Evolutionary conservation across 805 yeast species (phyloP), one percentile per base, ranked within the genome.

Genomic region (Yarrowia sp.): DNA sequence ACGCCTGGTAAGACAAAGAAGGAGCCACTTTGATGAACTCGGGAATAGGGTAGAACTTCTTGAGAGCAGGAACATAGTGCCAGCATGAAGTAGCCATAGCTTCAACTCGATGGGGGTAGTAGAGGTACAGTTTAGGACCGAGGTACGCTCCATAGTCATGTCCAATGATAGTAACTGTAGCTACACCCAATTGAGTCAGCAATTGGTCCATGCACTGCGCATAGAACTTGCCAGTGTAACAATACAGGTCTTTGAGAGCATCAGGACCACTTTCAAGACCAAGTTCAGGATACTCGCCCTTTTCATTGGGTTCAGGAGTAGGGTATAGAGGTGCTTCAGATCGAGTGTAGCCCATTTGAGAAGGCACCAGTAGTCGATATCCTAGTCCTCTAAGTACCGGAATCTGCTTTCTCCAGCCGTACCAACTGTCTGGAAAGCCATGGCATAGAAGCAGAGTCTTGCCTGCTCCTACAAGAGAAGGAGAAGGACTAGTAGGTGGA

Each of bases 361-460:
- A 39, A 22, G 64, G 45, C 11, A 53, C 63, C 8, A 62, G 14
- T 5, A 51, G 38, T 22, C 65, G 14, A 47, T 62, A 62, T 8
- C 65, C 65, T 8, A 62, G 64, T 3, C 15, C 32, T 8, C 47
- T 13, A 2, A 62, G 48, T 13, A 17, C 38, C 7, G 44, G 63
- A 38, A 62, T 51, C 64, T 62, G 65, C 18, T 39, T 31, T 53
- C 65, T 28, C 60, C 63, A 62, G 3, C 65, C 65, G 17, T 50
- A 62, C 65, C 65, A 62, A 10, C 45, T 35, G 13, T 62, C 65
- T 11, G 65, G 65, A 22, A 62, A 62, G 5, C 65, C 65, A n/a
- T 62, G 65, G 36, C 36, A 50, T 8, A 62, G 60, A 17, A 62
- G 8, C 4, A 62, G 64, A 18, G 51, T 44, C 43, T 36, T 42